Conservation (phyloP, 805 yeast genomes). For the Saccharomycopsis microspora region DNA sequence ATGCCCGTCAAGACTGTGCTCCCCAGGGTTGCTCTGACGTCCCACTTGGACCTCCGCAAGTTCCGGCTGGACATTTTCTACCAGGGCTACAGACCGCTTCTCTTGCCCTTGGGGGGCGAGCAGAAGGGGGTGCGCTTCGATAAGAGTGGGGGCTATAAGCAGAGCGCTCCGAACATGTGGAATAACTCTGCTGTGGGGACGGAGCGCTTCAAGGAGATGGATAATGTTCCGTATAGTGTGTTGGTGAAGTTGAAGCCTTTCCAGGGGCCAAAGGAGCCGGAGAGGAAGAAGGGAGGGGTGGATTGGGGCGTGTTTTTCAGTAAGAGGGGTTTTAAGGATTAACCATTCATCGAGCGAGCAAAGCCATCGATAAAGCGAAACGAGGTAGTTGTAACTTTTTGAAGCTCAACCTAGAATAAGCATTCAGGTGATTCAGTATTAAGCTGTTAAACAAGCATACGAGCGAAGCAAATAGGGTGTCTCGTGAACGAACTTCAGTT, state of each 20-base stretch:
- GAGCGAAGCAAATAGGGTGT: too few species aligned
- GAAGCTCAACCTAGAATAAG: too few species aligned
- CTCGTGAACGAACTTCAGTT: too few species aligned
- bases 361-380: too few species aligned
- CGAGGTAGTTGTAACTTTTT: too few species aligned
- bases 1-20: neutral
- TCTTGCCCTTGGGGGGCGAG: constrained; percentile 11
- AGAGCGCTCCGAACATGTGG: constrained; percentile 13
- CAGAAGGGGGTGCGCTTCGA: constrained; percentile 9
- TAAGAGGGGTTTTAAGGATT: constrained; percentile 11
- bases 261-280: constrained; percentile 10
- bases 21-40: constrained; percentile 12
- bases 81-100: constrained; percentile 14
- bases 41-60: constrained; percentile 13
- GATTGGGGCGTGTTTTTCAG: constrained; percentile 15
- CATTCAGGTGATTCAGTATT: too few species aligned
- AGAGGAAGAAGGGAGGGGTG: constrained; percentile 1
- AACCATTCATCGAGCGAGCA: neutral
- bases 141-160: constrained; percentile 5
- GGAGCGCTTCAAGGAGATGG: constrained; percentile 16
- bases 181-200: constrained; percentile 15
- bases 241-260: constrained; percentile 14
- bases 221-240: constrained; percentile 13
- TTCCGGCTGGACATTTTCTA: constrained; percentile 13
- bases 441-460: too few species aligned